Conservation (phyloP, 2,329 filamentous ascomycete species). For the Neonectria magnoliae region DNA sequence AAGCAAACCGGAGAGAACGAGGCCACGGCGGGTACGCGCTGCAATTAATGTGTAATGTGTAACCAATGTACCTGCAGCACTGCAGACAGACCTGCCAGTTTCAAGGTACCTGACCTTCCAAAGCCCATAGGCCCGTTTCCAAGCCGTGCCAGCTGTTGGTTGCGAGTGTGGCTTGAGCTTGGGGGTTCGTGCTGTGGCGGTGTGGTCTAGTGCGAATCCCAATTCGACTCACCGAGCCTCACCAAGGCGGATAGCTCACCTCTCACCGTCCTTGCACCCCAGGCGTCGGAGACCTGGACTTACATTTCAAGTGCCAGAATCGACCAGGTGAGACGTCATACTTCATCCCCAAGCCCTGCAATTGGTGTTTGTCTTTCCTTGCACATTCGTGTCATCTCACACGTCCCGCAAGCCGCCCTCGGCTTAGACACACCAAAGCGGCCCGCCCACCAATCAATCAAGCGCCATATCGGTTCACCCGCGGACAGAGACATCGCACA, state of each 20-base stretch:
- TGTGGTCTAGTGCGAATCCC: neutral
- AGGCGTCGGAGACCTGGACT: neutral
- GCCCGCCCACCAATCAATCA: constrained; percentile 1
- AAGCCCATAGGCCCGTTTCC: neutral
- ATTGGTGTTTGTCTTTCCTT: neutral
- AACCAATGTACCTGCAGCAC: constrained; percentile 10
- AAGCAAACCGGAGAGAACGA: neutral
- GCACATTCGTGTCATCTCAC: neutral
- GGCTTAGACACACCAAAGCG: neutral
- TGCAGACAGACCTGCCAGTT: neutral
- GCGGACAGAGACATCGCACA: neutral
- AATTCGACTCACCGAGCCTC: neutral
- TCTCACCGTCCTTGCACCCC: no score
- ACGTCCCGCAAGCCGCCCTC: neutral
- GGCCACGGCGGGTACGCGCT: neutral
- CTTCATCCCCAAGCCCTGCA: neutral
- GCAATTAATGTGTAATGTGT: neutral
- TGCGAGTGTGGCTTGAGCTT: neutral
- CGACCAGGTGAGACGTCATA: neutral
- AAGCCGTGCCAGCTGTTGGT: neutral
- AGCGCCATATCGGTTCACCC: neutral
- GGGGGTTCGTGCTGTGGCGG: neutral
- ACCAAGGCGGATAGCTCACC: neutral
- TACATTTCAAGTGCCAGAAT: neutral
- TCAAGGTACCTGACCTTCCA: constrained; percentile 2